phyloP scores from a whole-genome alignment of 2,329 filamentous ascomycete genomes.

The Alternaria solani region DNA sequence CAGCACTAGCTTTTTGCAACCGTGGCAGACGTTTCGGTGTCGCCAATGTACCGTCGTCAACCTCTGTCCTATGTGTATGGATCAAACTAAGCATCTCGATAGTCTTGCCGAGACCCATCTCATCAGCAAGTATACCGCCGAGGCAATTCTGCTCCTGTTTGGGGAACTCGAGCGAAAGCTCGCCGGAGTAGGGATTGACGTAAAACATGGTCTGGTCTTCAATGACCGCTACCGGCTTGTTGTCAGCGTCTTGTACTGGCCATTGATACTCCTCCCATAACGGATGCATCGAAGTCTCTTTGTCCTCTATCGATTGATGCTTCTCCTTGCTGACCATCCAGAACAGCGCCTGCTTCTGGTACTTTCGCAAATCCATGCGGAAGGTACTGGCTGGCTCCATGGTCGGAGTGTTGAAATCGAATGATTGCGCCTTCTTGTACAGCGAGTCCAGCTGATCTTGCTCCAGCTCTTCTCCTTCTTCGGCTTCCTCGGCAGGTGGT shows the following conservation, averaged over 20 bases:
- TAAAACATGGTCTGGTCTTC: constrained; percentile 80
- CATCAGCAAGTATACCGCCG: constrained; percentile 90
- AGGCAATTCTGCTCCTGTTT: constrained; percentile 93
- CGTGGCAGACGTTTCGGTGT: constrained; percentile 70
- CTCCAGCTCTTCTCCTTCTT: constrained; percentile 90
- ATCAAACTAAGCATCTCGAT: constrained; percentile 97
- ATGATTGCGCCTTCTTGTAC: constrained; percentile 95
- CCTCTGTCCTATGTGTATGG: constrained; percentile 77
- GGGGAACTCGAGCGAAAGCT: constrained; percentile 90
- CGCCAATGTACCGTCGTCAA: constrained; percentile 40
- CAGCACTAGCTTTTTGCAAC: constrained; percentile 64
- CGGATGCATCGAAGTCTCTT: constrained; percentile 89
- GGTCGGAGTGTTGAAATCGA: constrained; percentile 91
- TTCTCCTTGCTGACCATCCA: constrained; percentile 98
- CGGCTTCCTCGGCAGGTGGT: constrained; percentile 68
- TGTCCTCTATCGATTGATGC: constrained; percentile 71
- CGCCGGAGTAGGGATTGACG: constrained; percentile 95
- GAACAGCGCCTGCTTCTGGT: constrained; percentile 92
- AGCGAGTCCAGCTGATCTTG: constrained; percentile 93
- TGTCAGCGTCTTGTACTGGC: constrained; percentile 87
- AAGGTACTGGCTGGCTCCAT: constrained; percentile 85
- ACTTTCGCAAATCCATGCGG: constrained; percentile 82
- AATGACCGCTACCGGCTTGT: constrained; percentile 73
- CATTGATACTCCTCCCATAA: constrained; percentile 96
- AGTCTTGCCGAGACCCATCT: constrained; percentile 98